Base-by-base conservation (phyloP, 1,284 basidiomycete genomes). In the Singerocomus inundabilis region DNA sequence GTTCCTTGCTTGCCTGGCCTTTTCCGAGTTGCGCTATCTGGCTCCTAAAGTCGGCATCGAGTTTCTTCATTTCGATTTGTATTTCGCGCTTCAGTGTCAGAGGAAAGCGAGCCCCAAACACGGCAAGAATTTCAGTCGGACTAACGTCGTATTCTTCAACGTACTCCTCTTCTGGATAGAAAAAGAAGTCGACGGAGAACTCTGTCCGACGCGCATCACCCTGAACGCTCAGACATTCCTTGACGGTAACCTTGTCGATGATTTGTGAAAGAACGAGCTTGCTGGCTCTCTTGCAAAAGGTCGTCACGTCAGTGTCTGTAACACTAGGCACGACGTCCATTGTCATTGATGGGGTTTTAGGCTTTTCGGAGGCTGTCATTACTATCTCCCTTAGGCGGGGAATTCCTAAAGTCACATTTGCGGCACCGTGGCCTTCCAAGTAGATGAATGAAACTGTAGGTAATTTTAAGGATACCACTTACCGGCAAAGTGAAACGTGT, bases 401-500 rank as follows among this genome's bases (percentile, higher is more conserved):
- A 60, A 99, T 99, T 82, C 97, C 97, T 42, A 99, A 82, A 2
- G 97, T 99, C 55, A 99, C 97, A 70, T 99, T 99, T 33, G 97
- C 96, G 51, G 97, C 96, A 72, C 97, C 97, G 70, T 99, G 97
- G 60, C 96, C 93, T 88, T 64, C n/a, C 2, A 49, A 51, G 38
- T 48, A 39, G 26, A 55, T 52, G 46, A 46, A 51, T 15, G 13
- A 51, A 34, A 15, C 11, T 7, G 16, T 13, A 12, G 7, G 4
- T 21, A 9, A 42, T n/a, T n/a, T 29, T 4, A 18, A 40, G 6
- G 15, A 15, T 29, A 44, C 40, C 44, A 68, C 80, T 61, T 68
- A 84, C 91, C 93, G 57, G 94, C 94, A 69, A 99, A 98, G 77
- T 99, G 97, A 84, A 99, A 99, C 9, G 97, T 99, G 70, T 99